Percentiles rank a stretch among this genome's conserved stretches.
Evolutionary conservation across 306 rosid species (phyloP).

Genomic region (Malus sieversii): DNA sequence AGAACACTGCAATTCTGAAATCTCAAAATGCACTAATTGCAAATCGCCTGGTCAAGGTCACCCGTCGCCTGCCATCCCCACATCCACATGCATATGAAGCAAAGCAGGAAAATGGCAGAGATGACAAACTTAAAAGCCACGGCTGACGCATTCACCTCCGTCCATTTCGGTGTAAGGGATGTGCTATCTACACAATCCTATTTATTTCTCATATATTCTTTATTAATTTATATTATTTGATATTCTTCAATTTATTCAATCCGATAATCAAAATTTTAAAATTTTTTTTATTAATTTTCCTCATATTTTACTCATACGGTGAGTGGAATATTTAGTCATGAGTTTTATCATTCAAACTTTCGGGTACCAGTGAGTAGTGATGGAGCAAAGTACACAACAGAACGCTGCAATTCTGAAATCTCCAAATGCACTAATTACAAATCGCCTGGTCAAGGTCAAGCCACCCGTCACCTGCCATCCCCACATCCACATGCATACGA

Average conservation of each 20-base stretch:
- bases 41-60: neutral
- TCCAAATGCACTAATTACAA: neutral
- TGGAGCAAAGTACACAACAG: neutral
- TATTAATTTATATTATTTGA: too few relatives aligned
- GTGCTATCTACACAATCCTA: accelerated
- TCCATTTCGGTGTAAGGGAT: too few relatives aligned
- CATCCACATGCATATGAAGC: neutral
- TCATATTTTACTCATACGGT: too few relatives aligned
- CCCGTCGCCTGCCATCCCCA: neutral
- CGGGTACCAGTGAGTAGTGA: neutral
- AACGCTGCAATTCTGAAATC: neutral
- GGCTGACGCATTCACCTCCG: neutral
- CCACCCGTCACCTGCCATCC: neutral
- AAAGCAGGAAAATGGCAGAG: neutral
- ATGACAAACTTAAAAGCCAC: neutral
- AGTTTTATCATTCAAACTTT: too few relatives aligned
- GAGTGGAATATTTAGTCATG: too few relatives aligned
- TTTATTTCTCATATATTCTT: too few relatives aligned
- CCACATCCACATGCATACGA: neutral
- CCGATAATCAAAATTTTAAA: too few relatives aligned
- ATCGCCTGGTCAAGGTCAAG: neutral
- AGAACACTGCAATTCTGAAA: neutral
- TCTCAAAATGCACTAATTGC: neutral
- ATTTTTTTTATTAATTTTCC: too few relatives aligned
- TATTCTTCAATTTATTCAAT: accelerated